Base-by-base conservation (phyloP, 108 stramenopile genomes). In the Schizochytrium sp. region DNA sequence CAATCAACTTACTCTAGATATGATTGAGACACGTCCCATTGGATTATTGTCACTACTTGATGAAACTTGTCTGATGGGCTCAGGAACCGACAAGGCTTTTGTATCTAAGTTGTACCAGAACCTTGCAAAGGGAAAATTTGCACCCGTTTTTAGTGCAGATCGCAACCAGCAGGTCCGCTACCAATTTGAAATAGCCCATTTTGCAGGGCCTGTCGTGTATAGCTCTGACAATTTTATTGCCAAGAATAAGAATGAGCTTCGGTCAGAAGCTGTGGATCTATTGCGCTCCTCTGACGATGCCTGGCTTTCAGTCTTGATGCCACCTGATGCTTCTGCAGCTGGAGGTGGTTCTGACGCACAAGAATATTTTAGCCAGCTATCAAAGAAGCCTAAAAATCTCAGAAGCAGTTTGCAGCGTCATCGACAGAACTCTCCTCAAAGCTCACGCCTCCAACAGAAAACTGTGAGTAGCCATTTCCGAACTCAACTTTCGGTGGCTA, bases 181-280 rank as follows among this genome's bases (percentile, higher is more conserved):
- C 0, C 91, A 95, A 46, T 97, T 98, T 87, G 95, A 93, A 72
- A 91, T 98, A 19, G 92, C 95, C 44, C 98, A 98, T 92, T 98
- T 97, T 94, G 98, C 98, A 49, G 98, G 98, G 28, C 88, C 96
- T 87, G 98, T 98, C 28, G 93, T 93, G 58, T 99, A 99, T 91
- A 93, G 88, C 41, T 96, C 95, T 40, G 96, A 97, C 87, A 95
- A 95, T 57, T 99, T 99, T 91, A 95, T 98, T 93, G 97, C 97
- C 61, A 97, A 98, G 91, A 98, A 99, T 93, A 97, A 96, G 91
- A 97, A 99, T 90, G 97, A 97, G 76, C 96, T 99, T 15, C 97
- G 97, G 44, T 90, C 96, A 28, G 97, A 96, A 72, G 96, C 97
- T 8, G 93, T 96, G 72, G 95, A 93, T 19, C 89, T 99, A 53